Percentiles rank a stretch among this genome's conserved stretches.
These are phyloP conservation scores for Penicillium paxilli DNA, from an alignment of 495 filamentous ascomycete species.

Conservation along the genomic window DNA sequence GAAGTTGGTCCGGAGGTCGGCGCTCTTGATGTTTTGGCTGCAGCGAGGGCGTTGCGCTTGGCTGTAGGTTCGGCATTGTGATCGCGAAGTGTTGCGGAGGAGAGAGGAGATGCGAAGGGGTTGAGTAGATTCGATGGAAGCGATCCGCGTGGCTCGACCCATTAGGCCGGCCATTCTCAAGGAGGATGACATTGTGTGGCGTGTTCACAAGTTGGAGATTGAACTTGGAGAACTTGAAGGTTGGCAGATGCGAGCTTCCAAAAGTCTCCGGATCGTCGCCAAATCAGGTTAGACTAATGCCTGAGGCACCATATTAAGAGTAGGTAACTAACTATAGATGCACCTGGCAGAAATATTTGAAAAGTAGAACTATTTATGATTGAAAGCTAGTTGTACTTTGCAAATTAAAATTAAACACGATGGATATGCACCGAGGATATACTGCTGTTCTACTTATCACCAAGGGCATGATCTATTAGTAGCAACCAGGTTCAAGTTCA, in stretches of 20 bases:
- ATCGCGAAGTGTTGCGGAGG: conserved; percentile 20
- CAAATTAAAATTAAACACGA: too few relatives aligned
- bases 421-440: too few relatives aligned
- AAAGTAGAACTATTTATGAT: too few relatives aligned
- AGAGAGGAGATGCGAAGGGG: conserved; percentile 18
- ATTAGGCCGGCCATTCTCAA: conserved; percentile 31
- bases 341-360: too few relatives aligned
- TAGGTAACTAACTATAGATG: too few relatives aligned
- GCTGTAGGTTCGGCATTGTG: conserved; percentile 27
- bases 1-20: conserved; percentile 25
- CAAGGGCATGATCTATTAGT: too few relatives aligned
- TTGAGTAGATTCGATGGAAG: conserved; percentile 20
- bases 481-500: too few relatives aligned
- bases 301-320: conserved; percentile 19
- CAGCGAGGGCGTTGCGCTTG: conserved; percentile 29
- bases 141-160: conserved; percentile 24
- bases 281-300: conserved; percentile 16
- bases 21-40: conserved; percentile 9
- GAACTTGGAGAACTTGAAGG: conserved; percentile 6
- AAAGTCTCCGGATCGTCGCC: conserved; percentile 29
- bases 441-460: too few relatives aligned
- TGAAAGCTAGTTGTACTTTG: too few relatives aligned
- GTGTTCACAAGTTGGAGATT: conserved; percentile 5
- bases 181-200: conserved; percentile 32
- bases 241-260: conserved; percentile 6